Base-by-base conservation (phyloP, 1,284 basidiomycete species). In the Rhodotorula sp. region DNA sequence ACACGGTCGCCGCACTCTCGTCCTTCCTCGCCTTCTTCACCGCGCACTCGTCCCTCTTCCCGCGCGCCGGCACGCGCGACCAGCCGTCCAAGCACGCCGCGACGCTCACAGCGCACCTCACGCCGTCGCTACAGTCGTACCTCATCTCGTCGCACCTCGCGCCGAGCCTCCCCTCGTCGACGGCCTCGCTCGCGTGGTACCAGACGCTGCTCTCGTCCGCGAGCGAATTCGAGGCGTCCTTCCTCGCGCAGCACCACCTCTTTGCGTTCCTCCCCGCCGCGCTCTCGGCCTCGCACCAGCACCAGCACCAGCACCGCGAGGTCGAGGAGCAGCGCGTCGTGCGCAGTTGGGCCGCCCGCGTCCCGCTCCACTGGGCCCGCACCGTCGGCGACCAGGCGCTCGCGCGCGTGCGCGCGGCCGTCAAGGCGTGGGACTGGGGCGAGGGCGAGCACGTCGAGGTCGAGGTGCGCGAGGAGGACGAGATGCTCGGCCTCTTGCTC, bases 231-330 rank as follows among this genome's bases (percentile, higher is more conserved):
- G 75, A 76, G 46, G 42, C 64, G 4, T 23, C 56, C 1, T 70
- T 74, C 61, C 61, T 76, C 23, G 52, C 63, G 34, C 19, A 46
- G 3, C 55, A 60, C 14, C 61, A 63, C 45, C 61, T 62, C 41
- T 70, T 76, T 55, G 64, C 70, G 9, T 76, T 76, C 73, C 60
- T 76, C 3, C 74, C 74, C 19, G 23, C 61, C 4, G 52, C 62
- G 12, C 48, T 61, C 14, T 54, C 52, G 12, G 13, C 52, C 4
- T 54, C 52, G 7, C n/a, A 45, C 34, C 61, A 21, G 19, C 64
- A 7, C 34, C 61, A 21, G 19, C 64, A 7, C 8, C 25, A 60
- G 10, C 44, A 41, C 12, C 44, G 41, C 52, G 58, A 68, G 4
- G n/a, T 61, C 42, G 75, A 74, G 41, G 75, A 76, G 57, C 66